These are phyloP conservation scores for Monilinia polystroma DNA, from an alignment of 2,329 filamentous ascomycete genomes.

Conservation along the genomic window DNA sequence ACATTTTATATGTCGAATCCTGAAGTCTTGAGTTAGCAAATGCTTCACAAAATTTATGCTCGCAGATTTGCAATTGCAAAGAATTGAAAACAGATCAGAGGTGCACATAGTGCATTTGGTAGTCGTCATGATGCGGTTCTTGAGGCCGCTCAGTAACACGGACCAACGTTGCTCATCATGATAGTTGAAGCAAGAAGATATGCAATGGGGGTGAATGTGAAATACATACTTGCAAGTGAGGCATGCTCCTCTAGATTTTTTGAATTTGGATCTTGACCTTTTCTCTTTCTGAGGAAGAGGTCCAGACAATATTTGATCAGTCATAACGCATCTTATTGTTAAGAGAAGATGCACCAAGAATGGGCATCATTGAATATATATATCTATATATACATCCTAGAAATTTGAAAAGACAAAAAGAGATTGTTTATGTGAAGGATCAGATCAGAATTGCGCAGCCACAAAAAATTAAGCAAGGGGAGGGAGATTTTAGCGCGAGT, in stretches of 20 bases:
- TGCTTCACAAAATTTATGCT: neutral
- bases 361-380: neutral
- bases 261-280: slow-evolving; percentile 16
- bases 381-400: too few species aligned
- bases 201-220: too few species aligned
- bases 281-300: neutral
- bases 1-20: slow-evolving; percentile 30
- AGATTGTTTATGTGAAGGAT: too few species aligned
- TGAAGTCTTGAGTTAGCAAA: slow-evolving; percentile 9
- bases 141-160: slow-evolving; percentile 94
- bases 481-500: neutral
- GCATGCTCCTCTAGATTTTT: slow-evolving; percentile 18
- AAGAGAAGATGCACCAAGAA: neutral
- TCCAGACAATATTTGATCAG: neutral
- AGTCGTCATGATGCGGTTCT: slow-evolving; percentile 82
- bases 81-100: slow-evolving; percentile 57
- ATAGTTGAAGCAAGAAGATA: slow-evolving; percentile 27
- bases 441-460: too few species aligned
- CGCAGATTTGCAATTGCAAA: slow-evolving; percentile 13
- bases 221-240: slow-evolving; percentile 21
- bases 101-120: slow-evolving; percentile 70
- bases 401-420: too few species aligned
- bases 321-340: slow-evolving; percentile 15
- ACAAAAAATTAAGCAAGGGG: too few species aligned
- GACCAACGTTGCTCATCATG: slow-evolving; percentile 89